Evolutionary conservation across 1,284 basidiomycete genomes (phyloP).

Genomic region (Fomitopsis palustris): DNA sequence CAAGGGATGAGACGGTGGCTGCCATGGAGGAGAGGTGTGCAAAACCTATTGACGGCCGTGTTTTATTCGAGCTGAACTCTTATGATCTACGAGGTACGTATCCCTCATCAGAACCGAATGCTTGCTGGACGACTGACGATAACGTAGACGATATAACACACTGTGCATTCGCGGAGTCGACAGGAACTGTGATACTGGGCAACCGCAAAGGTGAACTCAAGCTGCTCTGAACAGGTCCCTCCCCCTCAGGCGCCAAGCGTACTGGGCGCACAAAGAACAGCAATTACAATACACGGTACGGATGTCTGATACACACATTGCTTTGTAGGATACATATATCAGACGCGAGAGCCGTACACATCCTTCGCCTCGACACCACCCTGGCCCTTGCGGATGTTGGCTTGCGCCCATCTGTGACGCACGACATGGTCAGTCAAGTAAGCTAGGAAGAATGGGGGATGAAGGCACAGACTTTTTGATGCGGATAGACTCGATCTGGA

Average conservation of each 20-base stretch:
- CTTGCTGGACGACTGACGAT: background rate
- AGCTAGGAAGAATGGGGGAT: conserved; percentile 10
- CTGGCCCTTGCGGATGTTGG: conserved; percentile 81
- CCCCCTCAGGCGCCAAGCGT: too few relatives aligned
- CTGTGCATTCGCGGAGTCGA: conserved; percentile 45
- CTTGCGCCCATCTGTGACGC: conserved; percentile 70
- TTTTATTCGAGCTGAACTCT: conserved; percentile 39
- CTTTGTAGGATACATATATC: background rate
- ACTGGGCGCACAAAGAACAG: too few relatives aligned
- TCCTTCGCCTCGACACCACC: conserved; percentile 73
- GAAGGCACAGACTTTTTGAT: conserved; percentile 84
- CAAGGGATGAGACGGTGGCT: background rate
- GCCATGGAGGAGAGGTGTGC: background rate
- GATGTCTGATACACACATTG: background rate
- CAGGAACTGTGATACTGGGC: conserved; percentile 40
- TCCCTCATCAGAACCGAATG: background rate
- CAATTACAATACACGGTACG: background rate
- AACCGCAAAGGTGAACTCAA: conserved; percentile 38
- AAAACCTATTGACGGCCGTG: conserved; percentile 26
- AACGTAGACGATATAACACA: conserved; percentile 43
- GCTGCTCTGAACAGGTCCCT: background rate
- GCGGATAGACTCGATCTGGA: conserved; percentile 91
- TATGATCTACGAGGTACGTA: conserved; percentile 46
- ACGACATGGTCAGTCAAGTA: conserved; percentile 1
- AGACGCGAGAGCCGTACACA: conserved; percentile 58